Evolutionary conservation across 345 rosid genomes (phyloP).

Genomic region (Moricandia moricandioides): DNA sequence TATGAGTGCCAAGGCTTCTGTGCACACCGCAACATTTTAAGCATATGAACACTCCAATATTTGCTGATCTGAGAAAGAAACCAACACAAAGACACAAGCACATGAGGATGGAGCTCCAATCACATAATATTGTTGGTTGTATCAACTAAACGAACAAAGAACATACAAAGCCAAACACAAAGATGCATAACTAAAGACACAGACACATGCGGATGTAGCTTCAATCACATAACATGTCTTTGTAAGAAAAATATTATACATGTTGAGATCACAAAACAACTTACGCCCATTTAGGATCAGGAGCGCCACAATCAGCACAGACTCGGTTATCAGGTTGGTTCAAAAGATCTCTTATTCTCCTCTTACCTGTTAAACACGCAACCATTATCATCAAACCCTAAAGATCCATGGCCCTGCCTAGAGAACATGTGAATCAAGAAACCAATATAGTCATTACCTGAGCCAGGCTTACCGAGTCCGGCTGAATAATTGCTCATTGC

Average conservation of each 20-base stretch:
- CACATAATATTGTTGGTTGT: too few species aligned
- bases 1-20: constrained; percentile 83
- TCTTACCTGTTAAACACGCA: constrained; percentile 23
- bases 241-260: too few species aligned
- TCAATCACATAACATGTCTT: too few species aligned
- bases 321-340: constrained; percentile 49
- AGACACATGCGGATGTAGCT: too few species aligned
- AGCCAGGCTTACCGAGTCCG: constrained; percentile 39
- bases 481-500: constrained; percentile 35
- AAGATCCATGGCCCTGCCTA: neutral
- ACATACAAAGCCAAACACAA: too few species aligned
- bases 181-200: too few species aligned
- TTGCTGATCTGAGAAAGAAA: constrained; percentile 61
- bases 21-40: constrained; percentile 50
- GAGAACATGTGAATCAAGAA: neutral
- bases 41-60: constrained; percentile 74
- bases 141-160: too few species aligned
- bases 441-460: constrained; percentile 26
- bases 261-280: constrained; percentile 18
- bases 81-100: neutral
- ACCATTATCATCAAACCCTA: neutral
- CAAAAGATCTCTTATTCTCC: constrained; percentile 38
- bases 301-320: constrained; percentile 90
- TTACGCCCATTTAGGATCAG: constrained; percentile 98
- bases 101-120: too few species aligned